Base-by-base conservation (phyloP, 108 stramenopile genomes). In the Ochromonas danica region DNA sequence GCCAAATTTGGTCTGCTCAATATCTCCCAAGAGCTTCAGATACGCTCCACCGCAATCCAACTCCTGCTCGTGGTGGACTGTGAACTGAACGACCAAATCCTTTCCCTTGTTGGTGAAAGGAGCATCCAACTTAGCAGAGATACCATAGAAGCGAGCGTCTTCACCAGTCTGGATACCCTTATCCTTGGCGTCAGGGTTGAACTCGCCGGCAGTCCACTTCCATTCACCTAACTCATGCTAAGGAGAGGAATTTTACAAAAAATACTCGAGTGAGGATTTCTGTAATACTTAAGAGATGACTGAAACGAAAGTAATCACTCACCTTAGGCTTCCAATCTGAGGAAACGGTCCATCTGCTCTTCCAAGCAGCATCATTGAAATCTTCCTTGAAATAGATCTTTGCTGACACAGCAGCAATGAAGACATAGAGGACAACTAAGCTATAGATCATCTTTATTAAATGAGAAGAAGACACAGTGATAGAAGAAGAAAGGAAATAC, bases 21-120 rank as follows among this genome's bases (percentile, higher is more conserved):
- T 35, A 39, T 86, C 80, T 25, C 84, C 85, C 36, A 82, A 43
- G 17, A 86, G 80, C 80, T 99, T 99, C 88, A 99, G 93, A 94
- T 99, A 99, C 41, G 96, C 97, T 77, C 98, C 98, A 39, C 97
- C 98, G 83, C 98, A 99, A 61, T 96, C 94, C 71, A 97, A 83
- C 61, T 93, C 90, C 85, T 97, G 94, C 86, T 99, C 98, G 81
- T 97, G 95, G 89, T 96, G 96, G 31, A 98, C 95, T 40, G 91
- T 84, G 84, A 94, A 96, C 86, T 97, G 96, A 74, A 99, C 83
- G 62, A 99, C 95, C 28, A 99, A 88, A 62, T 94, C 92, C 85
- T 94, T 94, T 62, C 89, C 95, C 42, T 84, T 85, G 70, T 93
- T 92, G 71, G 83, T 82, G 78, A 95, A 96, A 27, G 95, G 80